A percentile compares a stretch with the other conserved stretches of the same genome.
Conservation (phyloP, 2,329 filamentous ascomycete species). For the Aspergillus eucalypticola region DNA sequence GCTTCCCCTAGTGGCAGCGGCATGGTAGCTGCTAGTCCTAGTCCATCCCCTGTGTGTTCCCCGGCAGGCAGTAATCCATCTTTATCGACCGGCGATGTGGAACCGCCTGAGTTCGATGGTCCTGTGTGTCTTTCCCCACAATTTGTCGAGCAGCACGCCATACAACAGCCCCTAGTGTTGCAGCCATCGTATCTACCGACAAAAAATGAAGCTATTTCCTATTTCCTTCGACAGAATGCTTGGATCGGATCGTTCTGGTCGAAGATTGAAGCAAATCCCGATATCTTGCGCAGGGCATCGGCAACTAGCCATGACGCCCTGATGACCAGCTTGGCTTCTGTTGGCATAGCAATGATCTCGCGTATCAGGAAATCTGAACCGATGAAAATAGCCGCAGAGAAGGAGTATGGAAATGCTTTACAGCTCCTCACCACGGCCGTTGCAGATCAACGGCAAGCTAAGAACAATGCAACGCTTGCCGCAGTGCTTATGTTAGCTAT, state of each 20-base stretch:
- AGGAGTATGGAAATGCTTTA: constrained; percentile 58
- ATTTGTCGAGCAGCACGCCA: constrained; percentile 16
- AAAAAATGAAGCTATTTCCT: constrained; percentile 37
- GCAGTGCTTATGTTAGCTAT: constrained; percentile 61
- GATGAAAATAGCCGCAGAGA: constrained; percentile 51
- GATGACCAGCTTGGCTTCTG: constrained; percentile 55
- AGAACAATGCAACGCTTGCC: constrained; percentile 49
- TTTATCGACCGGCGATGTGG: background rate
- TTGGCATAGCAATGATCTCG: constrained; percentile 60
- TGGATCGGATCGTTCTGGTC: constrained; percentile 32
- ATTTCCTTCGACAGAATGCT: constrained; percentile 38
- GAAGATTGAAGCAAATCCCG: constrained; percentile 19
- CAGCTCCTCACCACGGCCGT: constrained; percentile 43
- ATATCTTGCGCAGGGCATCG: constrained; percentile 22
- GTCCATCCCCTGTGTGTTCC: background rate
- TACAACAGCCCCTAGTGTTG: constrained; percentile 16
- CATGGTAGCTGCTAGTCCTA: constrained; percentile 11
- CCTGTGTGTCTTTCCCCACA: constrained; percentile 22
- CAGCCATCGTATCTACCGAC: constrained; percentile 30
- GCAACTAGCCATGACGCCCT: constrained; percentile 33
- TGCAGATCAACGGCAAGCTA: constrained; percentile 36
- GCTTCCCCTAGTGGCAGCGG: constrained; percentile 28
- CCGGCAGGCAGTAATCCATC: background rate
- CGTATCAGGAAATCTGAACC: constrained; percentile 53
- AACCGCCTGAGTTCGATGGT: constrained; percentile 5